Evolutionary conservation across 2,329 filamentous ascomycete genomes (phyloP).

Genomic region (Dryadomyces quercus-mongolicae): DNA sequence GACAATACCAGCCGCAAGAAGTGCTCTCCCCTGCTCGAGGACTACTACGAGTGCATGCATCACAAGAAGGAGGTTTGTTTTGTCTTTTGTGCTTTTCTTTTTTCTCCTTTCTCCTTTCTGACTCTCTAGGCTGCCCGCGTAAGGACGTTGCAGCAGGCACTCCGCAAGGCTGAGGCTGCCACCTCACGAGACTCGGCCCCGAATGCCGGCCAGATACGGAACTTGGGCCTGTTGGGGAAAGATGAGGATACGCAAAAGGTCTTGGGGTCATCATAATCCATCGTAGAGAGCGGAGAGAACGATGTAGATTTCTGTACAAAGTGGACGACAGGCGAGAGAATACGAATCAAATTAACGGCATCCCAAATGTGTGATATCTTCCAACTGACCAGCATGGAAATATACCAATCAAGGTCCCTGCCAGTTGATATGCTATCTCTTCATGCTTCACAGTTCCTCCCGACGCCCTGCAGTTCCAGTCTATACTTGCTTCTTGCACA

Average conservation of each 20-base stretch:
- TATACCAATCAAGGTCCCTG: too few relatives aligned
- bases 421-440: not conserved
- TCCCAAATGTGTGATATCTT: not conserved
- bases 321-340: not conserved
- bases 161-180: conserved; percentile 65
- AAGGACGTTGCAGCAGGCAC: conserved; percentile 68
- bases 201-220: conserved; percentile 76
- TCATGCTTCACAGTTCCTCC: not conserved
- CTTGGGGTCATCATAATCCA: conserved; percentile 22
- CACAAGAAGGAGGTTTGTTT: conserved; percentile 87
- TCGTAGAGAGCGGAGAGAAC: too few relatives aligned
- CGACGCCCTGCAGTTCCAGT: too few relatives aligned
- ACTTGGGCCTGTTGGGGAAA: conserved; percentile 71
- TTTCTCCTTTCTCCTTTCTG: conserved; percentile 2
- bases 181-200: conserved; percentile 70
- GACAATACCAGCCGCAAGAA: conserved; percentile 75
- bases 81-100: not conserved
- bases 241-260: conserved; percentile 65
- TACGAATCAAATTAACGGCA: too few relatives aligned
- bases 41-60: conserved; percentile 98
- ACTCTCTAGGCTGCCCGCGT: conserved; percentile 59
- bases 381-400: not conserved
- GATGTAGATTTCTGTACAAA: not conserved
- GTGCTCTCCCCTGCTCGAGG: conserved; percentile 74
- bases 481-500: conserved; percentile 7